These are phyloP conservation scores for Jaltomata sinuosa DNA, from an alignment of 257 asterid species.

Conservation along the genomic window DNA sequence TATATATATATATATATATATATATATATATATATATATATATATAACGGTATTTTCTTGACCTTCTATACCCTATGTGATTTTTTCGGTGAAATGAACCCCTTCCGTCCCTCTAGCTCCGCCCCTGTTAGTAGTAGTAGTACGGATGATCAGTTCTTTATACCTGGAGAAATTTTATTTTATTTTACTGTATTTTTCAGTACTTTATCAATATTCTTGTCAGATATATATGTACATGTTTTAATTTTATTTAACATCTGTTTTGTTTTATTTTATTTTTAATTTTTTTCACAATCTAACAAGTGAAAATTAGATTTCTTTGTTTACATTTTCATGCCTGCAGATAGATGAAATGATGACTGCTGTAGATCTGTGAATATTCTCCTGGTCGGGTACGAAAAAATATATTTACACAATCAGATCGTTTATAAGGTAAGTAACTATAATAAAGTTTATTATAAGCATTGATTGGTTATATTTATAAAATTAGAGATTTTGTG, in stretches of 20 bases:
- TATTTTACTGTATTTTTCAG: background rate
- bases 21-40: no score
- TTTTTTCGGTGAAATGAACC: background rate
- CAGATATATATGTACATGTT: background rate
- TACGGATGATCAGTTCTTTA: background rate
- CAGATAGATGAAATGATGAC: background rate
- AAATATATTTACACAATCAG: background rate
- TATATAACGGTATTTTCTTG: background rate
- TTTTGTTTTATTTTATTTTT: no score
- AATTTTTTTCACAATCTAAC: background rate
- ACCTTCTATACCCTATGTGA: background rate
- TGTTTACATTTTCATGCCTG: no score
- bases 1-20: no score
- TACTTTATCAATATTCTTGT: background rate
- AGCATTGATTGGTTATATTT: background rate
- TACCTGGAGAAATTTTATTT: background rate
- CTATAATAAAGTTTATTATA: background rate
- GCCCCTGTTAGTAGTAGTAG: background rate
- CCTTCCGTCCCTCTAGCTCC: background rate
- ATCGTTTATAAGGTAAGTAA: background rate
- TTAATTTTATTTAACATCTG: background rate
- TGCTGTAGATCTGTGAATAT: conserved; percentile 12
- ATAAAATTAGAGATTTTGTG: background rate
- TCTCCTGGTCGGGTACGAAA: background rate
- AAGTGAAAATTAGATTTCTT: background rate